Base-by-base conservation (phyloP, 176 grass and related monocot species). In the Tuctoria greenei region DNA sequence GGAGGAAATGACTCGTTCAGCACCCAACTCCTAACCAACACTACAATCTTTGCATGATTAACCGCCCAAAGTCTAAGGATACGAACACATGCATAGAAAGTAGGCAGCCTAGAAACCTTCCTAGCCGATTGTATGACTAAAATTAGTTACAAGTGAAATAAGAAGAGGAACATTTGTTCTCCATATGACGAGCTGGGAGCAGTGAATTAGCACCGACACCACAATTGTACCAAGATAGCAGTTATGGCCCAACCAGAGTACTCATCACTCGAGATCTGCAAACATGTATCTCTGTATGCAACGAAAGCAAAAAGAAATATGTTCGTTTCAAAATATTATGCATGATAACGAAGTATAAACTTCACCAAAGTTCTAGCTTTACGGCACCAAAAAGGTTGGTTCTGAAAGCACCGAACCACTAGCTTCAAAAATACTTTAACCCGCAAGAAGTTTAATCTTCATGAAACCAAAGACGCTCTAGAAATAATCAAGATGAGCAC, bases 31-130 rank as follows among this genome's bases (percentile, higher is more conserved):
- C 77, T 75, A 45, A 20, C 55, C 50, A 46, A 25, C 46, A 28
- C 46, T 39, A 71, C 4, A n/a, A 59, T 72, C 39, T 17, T 77
- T 16, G 66, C 16, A 17, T 81, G 43, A 21, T 73, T 67, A 61
- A 60, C 61, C 34, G 61, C 42, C 10, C 21, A 73, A 51, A 66
- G 61, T 73, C 62, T 21, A 66, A 10, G 18, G 6, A 44, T 71
- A 28, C 40, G 18, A 51, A 61, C 64, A 60, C 36, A 54, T 55
- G 79, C 73, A 36, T 78, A 64, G 79, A 77, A 76, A 74, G 21
- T 41, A 59, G 21, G 36, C 27, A 60, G 34, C 49, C 55, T 78
- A 69, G 65, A 71, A 45, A 59, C 0, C 41, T 39, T 71, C 47
- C n/a, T 55, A 66, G 59, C 66, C 66, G 57, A 55, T 72, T 46